A percentile compares a stretch with the other conserved stretches of the same genome.
phyloP scores from a whole-genome alignment of 305 asterid species.

The Fraxinus xanthoxyloides region DNA sequence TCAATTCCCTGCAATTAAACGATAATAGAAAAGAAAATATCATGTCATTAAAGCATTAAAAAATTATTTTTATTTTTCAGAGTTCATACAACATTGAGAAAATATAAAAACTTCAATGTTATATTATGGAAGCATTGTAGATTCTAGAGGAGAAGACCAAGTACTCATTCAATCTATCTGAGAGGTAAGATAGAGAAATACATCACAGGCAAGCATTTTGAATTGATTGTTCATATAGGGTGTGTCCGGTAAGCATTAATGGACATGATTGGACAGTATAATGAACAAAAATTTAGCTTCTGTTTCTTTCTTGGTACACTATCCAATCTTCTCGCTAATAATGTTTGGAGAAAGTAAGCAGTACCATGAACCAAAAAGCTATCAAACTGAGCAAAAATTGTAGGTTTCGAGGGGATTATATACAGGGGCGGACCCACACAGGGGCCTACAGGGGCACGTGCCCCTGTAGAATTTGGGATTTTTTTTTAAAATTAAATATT shows the following conservation, averaged over 20 bases:
- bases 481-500: no score
- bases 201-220: neutral
- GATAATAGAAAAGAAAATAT: neutral
- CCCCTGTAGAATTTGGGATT: no score
- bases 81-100: neutral
- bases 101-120: neutral
- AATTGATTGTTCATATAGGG: neutral
- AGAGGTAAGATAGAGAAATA: neutral
- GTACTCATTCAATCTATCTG: neutral
- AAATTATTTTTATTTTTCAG: neutral
- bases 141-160: neutral
- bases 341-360: neutral
- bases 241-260: neutral
- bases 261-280: neutral
- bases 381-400: neutral
- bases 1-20: slow-evolving; percentile 73
- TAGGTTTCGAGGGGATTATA: neutral
- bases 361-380: neutral
- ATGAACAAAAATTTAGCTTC: neutral
- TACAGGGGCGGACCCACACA: no score
- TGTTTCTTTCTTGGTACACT: neutral
- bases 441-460: no score
- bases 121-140: neutral
- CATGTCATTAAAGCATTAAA: neutral
- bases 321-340: neutral